phyloP scores from a whole-genome alignment of 2,329 filamentous ascomycete species.

The Colletotrichum simmondsii region DNA sequence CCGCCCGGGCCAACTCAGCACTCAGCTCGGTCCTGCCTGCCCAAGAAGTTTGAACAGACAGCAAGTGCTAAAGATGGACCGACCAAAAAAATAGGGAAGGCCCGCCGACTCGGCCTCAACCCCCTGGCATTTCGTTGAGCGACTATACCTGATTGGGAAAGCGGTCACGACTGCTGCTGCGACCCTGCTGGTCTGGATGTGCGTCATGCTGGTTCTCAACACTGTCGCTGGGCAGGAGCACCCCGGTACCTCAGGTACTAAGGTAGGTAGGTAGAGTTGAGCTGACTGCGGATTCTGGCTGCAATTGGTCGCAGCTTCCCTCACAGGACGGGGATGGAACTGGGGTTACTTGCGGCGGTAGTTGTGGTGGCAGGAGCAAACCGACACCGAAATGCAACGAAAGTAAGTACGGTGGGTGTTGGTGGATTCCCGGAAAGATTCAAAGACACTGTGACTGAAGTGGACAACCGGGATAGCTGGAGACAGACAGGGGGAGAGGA shows the following conservation, averaged over 20 bases:
- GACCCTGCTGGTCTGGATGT: conserved; percentile 22
- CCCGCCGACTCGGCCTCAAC: conserved; percentile 30
- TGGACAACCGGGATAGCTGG: too few relatives aligned
- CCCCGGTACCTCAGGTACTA: not conserved
- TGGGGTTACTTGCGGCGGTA: not conserved
- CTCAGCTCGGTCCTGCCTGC: not conserved
- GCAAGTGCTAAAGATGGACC: not conserved
- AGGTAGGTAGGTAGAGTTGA: not conserved
- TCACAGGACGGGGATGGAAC: conserved; percentile 1
- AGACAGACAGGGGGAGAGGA: not conserved
- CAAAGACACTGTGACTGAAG: not conserved
- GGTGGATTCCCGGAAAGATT: not conserved
- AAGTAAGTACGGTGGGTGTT: not conserved
- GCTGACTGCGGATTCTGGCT: not conserved
- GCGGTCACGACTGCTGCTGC: conserved; percentile 24
- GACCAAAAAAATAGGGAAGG: not conserved
- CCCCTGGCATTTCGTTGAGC: conserved; percentile 37
- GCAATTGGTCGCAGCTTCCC: conserved; percentile 16
- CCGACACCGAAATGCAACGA: not conserved
- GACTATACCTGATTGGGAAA: not conserved
- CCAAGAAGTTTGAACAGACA: not conserved
- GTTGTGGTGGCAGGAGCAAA: not conserved
- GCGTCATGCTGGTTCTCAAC: conserved; percentile 34
- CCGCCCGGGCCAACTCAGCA: not conserved
- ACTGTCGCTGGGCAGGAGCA: conserved; percentile 23